These are phyloP conservation scores for Paralagenidium karlingii DNA, from an alignment of 352 stramenopile genomes.

Conservation along the genomic window DNA sequence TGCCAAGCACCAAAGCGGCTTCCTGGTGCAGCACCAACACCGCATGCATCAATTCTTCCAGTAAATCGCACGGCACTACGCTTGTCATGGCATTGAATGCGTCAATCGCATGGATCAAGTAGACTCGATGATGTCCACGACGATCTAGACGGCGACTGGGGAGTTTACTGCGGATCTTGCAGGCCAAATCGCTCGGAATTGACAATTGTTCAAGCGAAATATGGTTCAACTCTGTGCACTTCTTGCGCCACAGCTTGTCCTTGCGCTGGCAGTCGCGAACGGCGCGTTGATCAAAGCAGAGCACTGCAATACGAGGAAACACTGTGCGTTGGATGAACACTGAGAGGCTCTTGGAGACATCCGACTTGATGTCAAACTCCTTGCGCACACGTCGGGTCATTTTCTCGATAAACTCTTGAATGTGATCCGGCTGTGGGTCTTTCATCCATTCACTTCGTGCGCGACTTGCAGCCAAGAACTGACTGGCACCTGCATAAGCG, in stretches of 20 bases:
- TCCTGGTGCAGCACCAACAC: conserved; percentile 77
- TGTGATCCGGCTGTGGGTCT: conserved; percentile 53
- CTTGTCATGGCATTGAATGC: conserved; percentile 71
- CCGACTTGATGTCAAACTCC: conserved; percentile 51
- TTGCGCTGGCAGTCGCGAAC: conserved; percentile 66
- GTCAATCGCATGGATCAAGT: conserved; percentile 52
- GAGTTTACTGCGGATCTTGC: conserved; percentile 39
- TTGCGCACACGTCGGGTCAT: conserved; percentile 52
- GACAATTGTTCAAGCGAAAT: conserved; percentile 57
- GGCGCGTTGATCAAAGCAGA: conserved; percentile 62
- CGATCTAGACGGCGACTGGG: conserved; percentile 18
- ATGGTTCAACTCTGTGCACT: conserved; percentile 40
- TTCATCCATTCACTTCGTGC: conserved; percentile 29
- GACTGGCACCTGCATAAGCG: neutral
- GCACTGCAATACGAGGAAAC: conserved; percentile 49
- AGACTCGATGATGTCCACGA: conserved; percentile 14
- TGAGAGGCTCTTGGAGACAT: conserved; percentile 72
- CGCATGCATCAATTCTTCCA: conserved; percentile 77
- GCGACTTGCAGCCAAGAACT: neutral
- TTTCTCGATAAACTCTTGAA: conserved; percentile 62
- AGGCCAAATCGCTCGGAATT: conserved; percentile 32
- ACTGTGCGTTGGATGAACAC: conserved; percentile 66
- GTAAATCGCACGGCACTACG: conserved; percentile 68
- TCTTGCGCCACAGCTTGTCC: conserved; percentile 75
- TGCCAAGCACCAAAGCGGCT: conserved; percentile 74